Evolutionary conservation across 2,329 filamentous ascomycete genomes (phyloP), one percentile per base, ranked within the genome.

Genomic region (Coniella vitis): DNA sequence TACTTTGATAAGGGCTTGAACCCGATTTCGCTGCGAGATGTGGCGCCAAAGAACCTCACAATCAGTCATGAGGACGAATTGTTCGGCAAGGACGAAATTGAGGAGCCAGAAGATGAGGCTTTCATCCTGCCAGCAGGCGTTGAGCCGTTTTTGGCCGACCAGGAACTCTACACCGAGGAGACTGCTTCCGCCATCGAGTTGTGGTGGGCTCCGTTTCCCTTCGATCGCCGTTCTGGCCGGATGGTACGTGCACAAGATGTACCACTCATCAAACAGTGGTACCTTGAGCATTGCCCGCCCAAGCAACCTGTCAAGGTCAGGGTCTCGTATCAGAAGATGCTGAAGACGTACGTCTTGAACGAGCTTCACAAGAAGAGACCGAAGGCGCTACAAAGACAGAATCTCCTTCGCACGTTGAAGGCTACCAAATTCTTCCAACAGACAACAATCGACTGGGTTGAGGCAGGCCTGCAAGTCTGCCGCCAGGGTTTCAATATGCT

Each of bases 391-490:
- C 95, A 90, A 71, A 95, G 91, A 64, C 93, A 98, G 62, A 89
- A 94, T 60, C 70, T 98, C 50, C 79, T 97, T 64, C 83, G 82
- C 59, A 94, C 89, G 8, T 69, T 98, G 57, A 97, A 96, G 69
- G 84, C 89, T 58, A 98, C 93, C 41, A 98, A 98, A 63, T 98
- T 98, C 72, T 98, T 98, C 77, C 94, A 98, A 68, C 93, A 97
- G 68, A 98, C 93, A 3, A 95, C 89, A 8, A 97, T 98, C 55
- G 93, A 98, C 65, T 98, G 93, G 93, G 93, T 98, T 37, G 93
- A 98, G 71, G 93, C 94, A 59, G 93, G 94, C 71, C 77, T 98
- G 62, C 94, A 98, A 70, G 93, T 98, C 54, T 98, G 93, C 66
- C 83, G 93, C 44, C 93, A 98, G 65, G 93, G 93, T 48, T 98